Evolutionary conservation across 441 rosid species (phyloP).

Genomic region (Jatropha multifida): DNA sequence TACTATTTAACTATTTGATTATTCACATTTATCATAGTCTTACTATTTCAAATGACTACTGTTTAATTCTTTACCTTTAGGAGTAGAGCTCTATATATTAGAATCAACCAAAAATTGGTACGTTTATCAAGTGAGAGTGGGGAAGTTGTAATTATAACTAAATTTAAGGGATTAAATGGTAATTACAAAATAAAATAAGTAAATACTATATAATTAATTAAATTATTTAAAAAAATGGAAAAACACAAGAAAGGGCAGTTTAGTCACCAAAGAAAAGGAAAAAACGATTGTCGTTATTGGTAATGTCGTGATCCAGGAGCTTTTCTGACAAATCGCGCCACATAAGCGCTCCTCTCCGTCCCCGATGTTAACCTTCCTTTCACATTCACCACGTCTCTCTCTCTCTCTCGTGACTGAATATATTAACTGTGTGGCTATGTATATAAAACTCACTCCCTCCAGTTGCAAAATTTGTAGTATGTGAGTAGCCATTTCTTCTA

Average conservation of each 20-base stretch:
- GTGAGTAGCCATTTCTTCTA: conserved; percentile 3
- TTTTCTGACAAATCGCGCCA: conserved; percentile 40
- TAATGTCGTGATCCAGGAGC: conserved; percentile 42
- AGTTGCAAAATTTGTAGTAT: not conserved
- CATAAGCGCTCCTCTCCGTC: conserved; percentile 13
- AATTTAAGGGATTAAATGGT: too few species aligned
- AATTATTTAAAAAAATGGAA: not conserved
- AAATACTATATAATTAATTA: not conserved
- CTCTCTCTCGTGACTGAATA: not conserved
- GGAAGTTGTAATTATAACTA: too few species aligned
- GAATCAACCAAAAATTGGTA: too few species aligned
- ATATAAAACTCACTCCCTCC: not conserved
- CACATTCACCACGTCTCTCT: not conserved
- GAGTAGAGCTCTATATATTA: too few species aligned
- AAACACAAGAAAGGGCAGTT: conserved; percentile 29
- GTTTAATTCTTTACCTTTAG: too few species aligned
- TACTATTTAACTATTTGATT: too few species aligned
- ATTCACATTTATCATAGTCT: too few species aligned
- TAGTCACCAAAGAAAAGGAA: conserved; percentile 12
- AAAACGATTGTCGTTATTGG: conserved; percentile 29
- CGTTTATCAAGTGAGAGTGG: too few species aligned
- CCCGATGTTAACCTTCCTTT: conserved; percentile 9
- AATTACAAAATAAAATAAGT: too few species aligned
- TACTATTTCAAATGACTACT: too few species aligned
- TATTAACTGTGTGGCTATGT: not conserved